Evolutionary conservation across 2,329 filamentous ascomycete genomes (phyloP).

Genomic region (Ustulina deusta): DNA sequence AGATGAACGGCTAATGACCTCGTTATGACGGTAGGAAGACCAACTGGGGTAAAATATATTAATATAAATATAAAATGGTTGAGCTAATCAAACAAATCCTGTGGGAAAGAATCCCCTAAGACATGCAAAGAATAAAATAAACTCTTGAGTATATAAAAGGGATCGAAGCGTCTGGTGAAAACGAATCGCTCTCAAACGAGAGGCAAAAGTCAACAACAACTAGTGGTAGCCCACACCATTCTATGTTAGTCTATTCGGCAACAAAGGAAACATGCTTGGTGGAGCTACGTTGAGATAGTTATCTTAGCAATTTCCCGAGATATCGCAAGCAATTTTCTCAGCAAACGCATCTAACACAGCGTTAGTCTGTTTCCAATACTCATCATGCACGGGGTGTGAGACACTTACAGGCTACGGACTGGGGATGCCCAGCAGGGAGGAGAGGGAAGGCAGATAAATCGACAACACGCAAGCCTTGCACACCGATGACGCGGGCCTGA

Average conservation of each 20-base stretch:
- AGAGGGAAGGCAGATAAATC: conserved; percentile 49
- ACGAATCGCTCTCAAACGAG: too few relatives aligned
- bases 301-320: not conserved
- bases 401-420: not conserved
- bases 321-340: conserved; percentile 24
- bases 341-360: conserved; percentile 16
- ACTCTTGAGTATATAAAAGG: too few relatives aligned
- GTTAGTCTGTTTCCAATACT: not conserved
- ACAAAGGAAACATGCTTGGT: not conserved
- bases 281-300: not conserved
- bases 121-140: too few relatives aligned
- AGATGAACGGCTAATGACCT: too few relatives aligned
- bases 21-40: too few relatives aligned
- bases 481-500: conserved; percentile 49
- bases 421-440: conserved; percentile 34
- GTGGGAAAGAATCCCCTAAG: too few relatives aligned
- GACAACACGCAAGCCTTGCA: conserved; percentile 49
- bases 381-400: not conserved
- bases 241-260: not conserved
- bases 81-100: too few relatives aligned
- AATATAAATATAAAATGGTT: too few relatives aligned
- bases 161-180: too few relatives aligned
- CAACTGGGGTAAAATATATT: too few relatives aligned
- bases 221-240: not conserved
- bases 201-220: not conserved